A percentile compares a stretch with the other conserved stretches of the same genome.
These are phyloP conservation scores for Begonia fuchsioides DNA, from an alignment of 306 rosid species.

Conservation along the genomic window DNA sequence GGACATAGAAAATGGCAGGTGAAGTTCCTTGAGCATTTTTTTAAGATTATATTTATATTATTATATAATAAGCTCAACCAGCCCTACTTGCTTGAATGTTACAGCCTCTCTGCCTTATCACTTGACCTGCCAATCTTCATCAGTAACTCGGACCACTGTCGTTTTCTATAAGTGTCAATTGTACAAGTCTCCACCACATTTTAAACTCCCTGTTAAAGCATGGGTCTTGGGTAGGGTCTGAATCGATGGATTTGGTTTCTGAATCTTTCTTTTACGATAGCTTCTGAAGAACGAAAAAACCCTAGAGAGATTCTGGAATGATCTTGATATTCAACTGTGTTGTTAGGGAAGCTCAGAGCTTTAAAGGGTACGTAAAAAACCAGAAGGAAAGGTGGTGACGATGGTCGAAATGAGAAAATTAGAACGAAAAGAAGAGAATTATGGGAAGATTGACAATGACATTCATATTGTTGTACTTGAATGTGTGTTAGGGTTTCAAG, in stretches of 20 bases:
- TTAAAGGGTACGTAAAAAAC: no score
- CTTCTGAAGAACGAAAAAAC: no score
- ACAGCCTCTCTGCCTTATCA: constrained; percentile 7
- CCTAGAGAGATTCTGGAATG: no score
- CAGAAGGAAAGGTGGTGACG: not conserved
- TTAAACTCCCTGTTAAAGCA: constrained; percentile 15
- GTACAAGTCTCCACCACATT: constrained; percentile 11
- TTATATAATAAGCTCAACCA: not conserved
- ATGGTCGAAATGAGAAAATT: not conserved
- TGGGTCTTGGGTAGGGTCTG: constrained; percentile 17
- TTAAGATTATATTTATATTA: not conserved
- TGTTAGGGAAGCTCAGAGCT: no score
- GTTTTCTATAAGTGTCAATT: constrained; percentile 5
- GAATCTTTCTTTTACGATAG: no score
- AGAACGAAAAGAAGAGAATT: not conserved
- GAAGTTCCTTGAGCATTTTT: not conserved
- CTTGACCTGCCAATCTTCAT: constrained; percentile 28
- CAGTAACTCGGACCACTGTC: constrained; percentile 58
- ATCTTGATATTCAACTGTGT: no score
- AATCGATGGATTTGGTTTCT: not conserved
- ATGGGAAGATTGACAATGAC: not conserved
- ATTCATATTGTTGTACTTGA: not conserved
- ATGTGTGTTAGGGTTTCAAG: constrained; percentile 13
- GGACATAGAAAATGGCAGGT: not conserved
- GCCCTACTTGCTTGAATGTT: not conserved